These are phyloP conservation scores for Hydnum rufescens DNA, from an alignment of 768 basidiomycete species.

Conservation along the genomic window DNA sequence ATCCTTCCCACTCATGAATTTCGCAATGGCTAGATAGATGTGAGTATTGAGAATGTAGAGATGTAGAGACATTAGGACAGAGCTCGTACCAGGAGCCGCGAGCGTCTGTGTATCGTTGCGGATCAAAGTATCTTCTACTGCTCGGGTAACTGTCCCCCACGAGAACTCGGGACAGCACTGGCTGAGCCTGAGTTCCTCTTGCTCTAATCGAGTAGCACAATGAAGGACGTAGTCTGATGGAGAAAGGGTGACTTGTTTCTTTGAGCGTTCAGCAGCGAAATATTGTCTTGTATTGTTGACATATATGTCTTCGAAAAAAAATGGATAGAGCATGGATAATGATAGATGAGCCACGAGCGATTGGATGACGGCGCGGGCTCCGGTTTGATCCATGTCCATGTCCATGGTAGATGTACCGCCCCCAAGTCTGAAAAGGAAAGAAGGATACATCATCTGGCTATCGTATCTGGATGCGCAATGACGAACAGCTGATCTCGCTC, in stretches of 20 bases:
- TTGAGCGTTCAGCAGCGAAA: too few species aligned
- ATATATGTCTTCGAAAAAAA: neutral
- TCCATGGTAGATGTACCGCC: neutral
- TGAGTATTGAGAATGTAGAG: too few species aligned
- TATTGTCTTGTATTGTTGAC: neutral
- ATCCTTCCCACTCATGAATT: constrained; percentile 13
- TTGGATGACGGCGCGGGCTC: neutral
- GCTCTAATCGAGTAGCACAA: constrained; percentile 25
- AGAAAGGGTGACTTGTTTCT: too few species aligned
- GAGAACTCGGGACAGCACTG: constrained; percentile 14
- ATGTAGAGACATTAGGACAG: too few species aligned
- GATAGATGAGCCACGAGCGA: neutral
- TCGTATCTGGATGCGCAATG: neutral
- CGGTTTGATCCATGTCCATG: neutral
- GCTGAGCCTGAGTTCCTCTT: constrained; percentile 32
- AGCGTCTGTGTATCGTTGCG: neutral
- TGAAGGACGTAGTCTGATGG: constrained; percentile 36
- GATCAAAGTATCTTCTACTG: neutral
- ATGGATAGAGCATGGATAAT: neutral
- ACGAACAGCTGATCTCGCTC: neutral
- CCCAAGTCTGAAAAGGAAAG: neutral
- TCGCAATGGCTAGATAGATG: neutral
- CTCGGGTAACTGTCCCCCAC: constrained; percentile 24
- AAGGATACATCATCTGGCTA: neutral
- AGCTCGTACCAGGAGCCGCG: too few species aligned